A percentile compares a stretch with the other conserved stretches of the same genome.
phyloP scores from a whole-genome alignment of 495 filamentous ascomycete species.

The Jackrogersella multiformis region DNA sequence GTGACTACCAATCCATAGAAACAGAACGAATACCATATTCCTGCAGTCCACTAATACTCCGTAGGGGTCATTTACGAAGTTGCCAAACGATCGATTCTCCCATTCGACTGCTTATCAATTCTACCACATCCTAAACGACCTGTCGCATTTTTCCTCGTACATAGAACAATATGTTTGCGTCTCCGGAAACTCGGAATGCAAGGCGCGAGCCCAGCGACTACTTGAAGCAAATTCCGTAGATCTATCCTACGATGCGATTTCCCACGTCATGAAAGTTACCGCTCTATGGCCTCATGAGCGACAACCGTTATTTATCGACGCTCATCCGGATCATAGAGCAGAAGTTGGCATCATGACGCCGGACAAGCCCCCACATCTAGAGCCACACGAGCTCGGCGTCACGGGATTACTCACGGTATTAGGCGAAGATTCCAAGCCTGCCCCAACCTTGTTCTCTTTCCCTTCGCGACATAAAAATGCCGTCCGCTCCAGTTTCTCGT shows the following conservation, averaged over 20 bases:
- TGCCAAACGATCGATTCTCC: conserved; percentile 71
- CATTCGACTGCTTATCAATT: conserved; percentile 74
- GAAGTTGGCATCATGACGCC: conserved; percentile 85
- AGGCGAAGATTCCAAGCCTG: conserved; percentile 71
- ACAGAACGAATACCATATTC: background rate
- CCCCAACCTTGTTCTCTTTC: conserved; percentile 87
- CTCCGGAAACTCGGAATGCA: conserved; percentile 47
- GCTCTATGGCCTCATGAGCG: conserved; percentile 64
- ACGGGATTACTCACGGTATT: conserved; percentile 83
- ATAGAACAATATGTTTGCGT: conserved; percentile 66
- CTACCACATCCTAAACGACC: conserved; percentile 66
- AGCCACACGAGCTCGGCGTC: conserved; percentile 76
- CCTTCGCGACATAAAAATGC: conserved; percentile 80
- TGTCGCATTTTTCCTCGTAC: conserved; percentile 66
- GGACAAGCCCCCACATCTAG: conserved; percentile 66
- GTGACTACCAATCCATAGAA: conserved; percentile 25
- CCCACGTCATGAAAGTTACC: conserved; percentile 69
- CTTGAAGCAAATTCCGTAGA: conserved; percentile 70
- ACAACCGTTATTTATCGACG: conserved; percentile 52
- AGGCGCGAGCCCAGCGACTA: conserved; percentile 46
- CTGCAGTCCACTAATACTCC: conserved; percentile 20
- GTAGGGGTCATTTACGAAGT: conserved; percentile 73
- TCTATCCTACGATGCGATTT: conserved; percentile 78
- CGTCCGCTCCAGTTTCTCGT: conserved; percentile 54
- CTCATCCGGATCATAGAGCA: conserved; percentile 54